Base-by-base conservation (phyloP, 2,329 filamentous ascomycete species). In the Penicillium sp. region DNA sequence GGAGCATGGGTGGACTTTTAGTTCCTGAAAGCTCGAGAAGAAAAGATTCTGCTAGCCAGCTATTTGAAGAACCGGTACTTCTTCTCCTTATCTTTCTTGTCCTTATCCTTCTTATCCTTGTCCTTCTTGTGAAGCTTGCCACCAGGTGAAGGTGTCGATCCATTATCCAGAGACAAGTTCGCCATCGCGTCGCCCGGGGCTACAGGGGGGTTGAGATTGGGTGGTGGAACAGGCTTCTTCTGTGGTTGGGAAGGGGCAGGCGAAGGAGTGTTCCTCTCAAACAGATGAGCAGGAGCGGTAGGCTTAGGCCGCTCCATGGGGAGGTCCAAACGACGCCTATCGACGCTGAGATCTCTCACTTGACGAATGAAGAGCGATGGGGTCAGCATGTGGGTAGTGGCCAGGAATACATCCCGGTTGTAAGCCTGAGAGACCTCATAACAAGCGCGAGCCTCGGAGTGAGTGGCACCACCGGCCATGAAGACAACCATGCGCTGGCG, bases 401-500 rank as follows among this genome's bases (percentile, higher is more conserved):
- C 86, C 5, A 99, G 85, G 73, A 96, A 91, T n/a, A 98, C 81
- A 68, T 99, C 95, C 64, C 90, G 87, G 54, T 86, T 87, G 49
- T 87, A 87, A 52, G 87, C 81, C 54, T 88, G 84, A 2, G 91
- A 89, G 28, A 94, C 81, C 69, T 97, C 92, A 73, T 98, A 98
- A 78, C 95, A 99, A 12, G 88, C 85, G 31, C 95, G 87, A 35
- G 91, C 85, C 78, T 99, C 95, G 5, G 91, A 92, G 74, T 94
- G 96, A 0, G 95, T 98, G 20, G 95, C 95, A 47, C 95, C 95
- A 50, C 95, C 95, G 1, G 94, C 95, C 84, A 98, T 89, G 74
- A 96, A 98, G 15, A 98, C 88, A 60, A 99, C 90, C 55, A 98
- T 84, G 54, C 95, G 88, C 74, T 99, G 95, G 55, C 90, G 87